Base-by-base conservation (phyloP, 1,284 basidiomycete genomes). In the Leucoagaricus sp. region DNA sequence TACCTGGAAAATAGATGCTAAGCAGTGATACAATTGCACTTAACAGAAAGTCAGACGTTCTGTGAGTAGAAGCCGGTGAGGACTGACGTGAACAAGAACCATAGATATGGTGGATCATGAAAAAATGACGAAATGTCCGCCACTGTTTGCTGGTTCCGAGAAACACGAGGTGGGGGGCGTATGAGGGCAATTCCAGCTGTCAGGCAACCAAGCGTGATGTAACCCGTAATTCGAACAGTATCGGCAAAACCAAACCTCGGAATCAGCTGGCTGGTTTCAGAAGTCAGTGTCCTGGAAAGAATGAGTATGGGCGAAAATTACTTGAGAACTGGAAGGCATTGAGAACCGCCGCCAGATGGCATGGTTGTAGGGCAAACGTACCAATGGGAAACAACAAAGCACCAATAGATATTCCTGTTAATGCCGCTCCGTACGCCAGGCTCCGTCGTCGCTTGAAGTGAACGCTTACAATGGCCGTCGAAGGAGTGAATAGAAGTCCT, bases 401-500 rank as follows among this genome's bases (percentile, higher is more conserved):
- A 7, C 60, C 60, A 7, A 61, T 56, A 5, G 58, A 55, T 8
- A 59, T 59, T 15, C 58, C 60, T 6, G 58, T 59, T 45, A 61
- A 55, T 17, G 55, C 56, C 9, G 49, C 48, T 2, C 60, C 60
- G 23, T 57, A 58, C 23, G 59, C 55, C 26, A 61, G 33, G 9
- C 48, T 58, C 21, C 57, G 56, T 19, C 58, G 41, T 23, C 49
- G 49, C 33, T 44, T 57, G 50, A 61, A 61, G 34, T 60, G 58
- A 3, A 59, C 48, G n/a, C 57, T 42, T 23, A 57, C 49, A 36
- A 59, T 33, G 9, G 55, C 45, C 9, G 49, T 63, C n/a, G 75
- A 69, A 0, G 79, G 80, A 19, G 81, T 61, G 61, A 79, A 80
- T 57, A 81, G 67, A 17, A 81, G 63, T 13, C 80, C 79, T 42